Conservation (phyloP, 371 early-diverging fungal species). For the Entomophthora muscae region DNA sequence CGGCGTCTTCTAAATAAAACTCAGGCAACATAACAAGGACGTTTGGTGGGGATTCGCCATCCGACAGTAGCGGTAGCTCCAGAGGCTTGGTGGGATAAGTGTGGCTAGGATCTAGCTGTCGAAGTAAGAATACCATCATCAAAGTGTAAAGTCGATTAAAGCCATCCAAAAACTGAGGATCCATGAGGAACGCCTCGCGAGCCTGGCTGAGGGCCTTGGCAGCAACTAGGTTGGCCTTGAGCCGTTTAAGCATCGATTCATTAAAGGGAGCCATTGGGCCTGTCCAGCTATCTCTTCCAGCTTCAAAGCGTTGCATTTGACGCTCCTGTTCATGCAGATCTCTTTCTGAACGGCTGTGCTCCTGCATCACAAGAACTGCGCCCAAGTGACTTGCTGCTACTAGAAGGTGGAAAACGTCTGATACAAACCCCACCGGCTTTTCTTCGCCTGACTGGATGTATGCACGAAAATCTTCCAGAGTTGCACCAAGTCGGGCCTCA, state of each 20-base stretch:
- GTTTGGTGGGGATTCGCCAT: slow-evolving; percentile 19
- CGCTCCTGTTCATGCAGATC: slow-evolving; percentile 43
- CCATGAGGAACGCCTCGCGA: slow-evolving; percentile 59
- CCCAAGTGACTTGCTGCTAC: slow-evolving; percentile 64
- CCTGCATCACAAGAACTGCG: slow-evolving; percentile 42
- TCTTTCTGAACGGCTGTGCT: slow-evolving; percentile 42
- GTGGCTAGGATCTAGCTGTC: slow-evolving; percentile 29
- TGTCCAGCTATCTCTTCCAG: slow-evolving; percentile 22
- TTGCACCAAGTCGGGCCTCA: slow-evolving; percentile 63
- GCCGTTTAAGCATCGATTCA: slow-evolving; percentile 29
- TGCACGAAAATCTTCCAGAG: slow-evolving; percentile 43
- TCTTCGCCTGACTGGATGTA: slow-evolving; percentile 18
- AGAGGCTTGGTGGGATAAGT: not conserved
- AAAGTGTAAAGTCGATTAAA: slow-evolving; percentile 60
- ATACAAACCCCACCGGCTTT: slow-evolving; percentile 52
- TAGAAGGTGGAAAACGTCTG: slow-evolving; percentile 73
- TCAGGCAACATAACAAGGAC: slow-evolving; percentile 74
- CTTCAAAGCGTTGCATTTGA: slow-evolving; percentile 27
- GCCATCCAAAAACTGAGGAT: slow-evolving; percentile 36
- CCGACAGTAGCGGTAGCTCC: not conserved
- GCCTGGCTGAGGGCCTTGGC: slow-evolving; percentile 33
- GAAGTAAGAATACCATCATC: slow-evolving; percentile 61
- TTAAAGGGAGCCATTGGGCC: slow-evolving; percentile 22
- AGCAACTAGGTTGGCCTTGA: slow-evolving; percentile 20
- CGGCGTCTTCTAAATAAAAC: slow-evolving; percentile 77